Evolutionary conservation across 306 rosid genomes (phyloP).

Genomic region (Cyamopsis tetragonoloba): DNA sequence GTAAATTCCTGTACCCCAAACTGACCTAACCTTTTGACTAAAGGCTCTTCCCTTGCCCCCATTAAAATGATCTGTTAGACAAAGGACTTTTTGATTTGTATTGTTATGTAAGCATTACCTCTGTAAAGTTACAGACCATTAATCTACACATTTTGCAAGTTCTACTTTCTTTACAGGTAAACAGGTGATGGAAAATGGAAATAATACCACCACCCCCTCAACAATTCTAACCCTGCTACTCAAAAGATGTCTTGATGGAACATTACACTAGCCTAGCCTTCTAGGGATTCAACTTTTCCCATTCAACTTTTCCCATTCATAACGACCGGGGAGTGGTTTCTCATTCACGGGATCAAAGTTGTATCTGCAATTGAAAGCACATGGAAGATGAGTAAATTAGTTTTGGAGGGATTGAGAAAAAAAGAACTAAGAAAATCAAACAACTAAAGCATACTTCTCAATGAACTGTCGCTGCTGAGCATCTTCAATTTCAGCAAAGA

Average conservation of each 20-base stretch:
- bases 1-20: conserved; percentile 74
- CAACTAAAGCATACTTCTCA: conserved; percentile 53
- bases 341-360: conserved; percentile 87
- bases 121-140: conserved; percentile 83
- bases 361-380: conserved; percentile 64
- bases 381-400: background rate
- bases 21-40: conserved; percentile 51
- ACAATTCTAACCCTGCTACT: conserved; percentile 63
- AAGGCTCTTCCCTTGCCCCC: conserved; percentile 44
- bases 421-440: conserved; percentile 3
- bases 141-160: conserved; percentile 64
- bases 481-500: conserved; percentile 69
- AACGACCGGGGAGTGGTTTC: conserved; percentile 83
- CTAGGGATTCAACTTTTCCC: conserved; percentile 71
- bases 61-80: conserved; percentile 78
- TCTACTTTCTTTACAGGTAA: conserved; percentile 96
- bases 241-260: conserved; percentile 45
- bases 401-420: background rate
- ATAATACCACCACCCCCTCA: conserved; percentile 74
- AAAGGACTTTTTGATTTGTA: conserved; percentile 67
- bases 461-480: conserved; percentile 67
- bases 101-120: conserved; percentile 67
- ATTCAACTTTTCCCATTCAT: conserved; percentile 73
- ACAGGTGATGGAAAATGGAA: conserved; percentile 81
- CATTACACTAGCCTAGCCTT: conserved; percentile 28